These are phyloP conservation scores for Cercophora sp. DNA, from an alignment of 495 filamentous ascomycete species.

Conservation along the genomic window DNA sequence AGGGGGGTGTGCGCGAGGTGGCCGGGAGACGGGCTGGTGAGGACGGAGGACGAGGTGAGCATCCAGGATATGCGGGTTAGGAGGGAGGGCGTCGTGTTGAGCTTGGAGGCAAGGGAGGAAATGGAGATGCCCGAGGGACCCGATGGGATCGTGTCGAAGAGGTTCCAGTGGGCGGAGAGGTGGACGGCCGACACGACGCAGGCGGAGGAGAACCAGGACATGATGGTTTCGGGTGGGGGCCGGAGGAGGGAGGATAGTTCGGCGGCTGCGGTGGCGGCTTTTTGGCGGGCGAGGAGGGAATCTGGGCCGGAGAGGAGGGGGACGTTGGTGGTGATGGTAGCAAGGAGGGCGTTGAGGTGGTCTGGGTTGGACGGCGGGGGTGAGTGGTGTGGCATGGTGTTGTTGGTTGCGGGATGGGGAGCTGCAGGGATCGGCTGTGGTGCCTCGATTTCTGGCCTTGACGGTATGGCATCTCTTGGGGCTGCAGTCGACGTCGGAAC, in stretches of 20 bases:
- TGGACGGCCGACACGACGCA: conserved; percentile 26
- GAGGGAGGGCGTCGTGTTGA: conserved; percentile 24
- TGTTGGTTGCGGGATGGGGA: no score
- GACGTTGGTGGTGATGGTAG: conserved; percentile 12
- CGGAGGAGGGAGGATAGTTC: conserved; percentile 18
- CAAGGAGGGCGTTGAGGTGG: no score
- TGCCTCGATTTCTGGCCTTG: no score
- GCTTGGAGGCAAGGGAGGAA: conserved; percentile 20
- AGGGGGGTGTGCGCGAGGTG: conserved; percentile 29
- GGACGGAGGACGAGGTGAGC: conserved; percentile 28
- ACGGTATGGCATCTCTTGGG: not conserved
- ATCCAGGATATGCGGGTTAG: conserved; percentile 29
- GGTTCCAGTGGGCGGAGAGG: conserved; percentile 32
- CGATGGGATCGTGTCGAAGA: conserved; percentile 31
- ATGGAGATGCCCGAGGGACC: conserved; percentile 21
- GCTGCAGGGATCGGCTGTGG: no score
- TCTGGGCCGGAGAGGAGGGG: not conserved
- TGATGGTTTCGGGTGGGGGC: conserved; percentile 22
- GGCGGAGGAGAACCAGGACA: conserved; percentile 25
- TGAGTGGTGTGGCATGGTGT: no score
- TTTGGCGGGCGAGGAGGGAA: conserved; percentile 10
- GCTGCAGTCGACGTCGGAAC: not conserved
- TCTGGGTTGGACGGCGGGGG: no score
- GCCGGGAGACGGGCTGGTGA: conserved; percentile 11
- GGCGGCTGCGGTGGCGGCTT: conserved; percentile 10